Evolutionary conservation across 129 eudicot genomes (phyloP).

Genomic region (Erigeron canadensis): DNA sequence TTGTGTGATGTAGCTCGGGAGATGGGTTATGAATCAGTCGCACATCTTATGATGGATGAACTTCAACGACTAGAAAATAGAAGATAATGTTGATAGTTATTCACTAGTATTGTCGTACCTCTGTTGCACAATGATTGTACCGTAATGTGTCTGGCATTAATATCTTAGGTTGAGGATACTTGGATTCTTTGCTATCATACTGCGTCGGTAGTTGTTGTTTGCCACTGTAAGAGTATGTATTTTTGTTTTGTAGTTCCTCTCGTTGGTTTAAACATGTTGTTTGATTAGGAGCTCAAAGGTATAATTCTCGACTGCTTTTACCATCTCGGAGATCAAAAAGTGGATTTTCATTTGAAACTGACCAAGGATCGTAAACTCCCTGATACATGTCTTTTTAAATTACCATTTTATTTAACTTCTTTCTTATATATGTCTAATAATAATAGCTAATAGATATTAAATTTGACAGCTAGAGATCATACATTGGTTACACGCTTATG

Average conservation of each 20-base stretch:
- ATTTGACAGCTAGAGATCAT: too few species aligned
- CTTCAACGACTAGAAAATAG: conserved; percentile 35
- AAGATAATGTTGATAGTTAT: conserved; percentile 19
- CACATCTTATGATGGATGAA: conserved; percentile 61
- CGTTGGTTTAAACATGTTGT: not conserved
- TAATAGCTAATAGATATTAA: too few species aligned
- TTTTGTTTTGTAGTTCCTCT: not conserved
- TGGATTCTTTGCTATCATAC: not conserved
- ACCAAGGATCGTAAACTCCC: too few species aligned
- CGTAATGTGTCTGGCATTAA: not conserved
- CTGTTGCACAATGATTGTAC: not conserved
- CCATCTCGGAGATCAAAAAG: too few species aligned
- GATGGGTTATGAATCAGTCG: conserved; percentile 71
- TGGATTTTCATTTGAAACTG: too few species aligned
- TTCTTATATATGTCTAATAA: too few species aligned
- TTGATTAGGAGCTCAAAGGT: too few species aligned
- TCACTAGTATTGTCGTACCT: not conserved
- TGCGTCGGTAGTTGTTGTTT: not conserved
- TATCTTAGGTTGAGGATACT: not conserved
- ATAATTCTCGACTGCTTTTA: too few species aligned
- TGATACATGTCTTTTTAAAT: too few species aligned
- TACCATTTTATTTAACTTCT: too few species aligned
- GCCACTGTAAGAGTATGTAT: conserved; percentile 2
- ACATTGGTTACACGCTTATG: too few species aligned
- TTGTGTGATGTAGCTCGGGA: conserved; percentile 45